Evolutionary conservation across 2,329 filamentous ascomycete species (phyloP), one percentile per base, ranked within the genome.

Genomic region (Verticillium albo-atrum): DNA sequence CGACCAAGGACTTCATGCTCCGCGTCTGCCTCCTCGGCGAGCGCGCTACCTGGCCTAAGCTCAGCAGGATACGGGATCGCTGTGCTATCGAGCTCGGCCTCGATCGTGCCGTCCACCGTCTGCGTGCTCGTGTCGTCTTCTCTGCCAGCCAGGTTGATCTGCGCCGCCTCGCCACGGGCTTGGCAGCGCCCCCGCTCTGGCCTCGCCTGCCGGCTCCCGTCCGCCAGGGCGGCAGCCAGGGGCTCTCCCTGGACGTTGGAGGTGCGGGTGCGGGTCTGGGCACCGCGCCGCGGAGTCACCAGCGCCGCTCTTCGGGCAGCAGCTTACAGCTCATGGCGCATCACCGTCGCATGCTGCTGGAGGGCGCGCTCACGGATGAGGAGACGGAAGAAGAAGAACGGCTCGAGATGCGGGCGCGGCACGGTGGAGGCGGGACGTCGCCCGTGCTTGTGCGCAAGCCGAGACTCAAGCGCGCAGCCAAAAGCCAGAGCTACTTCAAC

Each of bases 21-120:
- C 83, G 89, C 54, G 89, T 90, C 9, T 90, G 90, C 67, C 77
- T 91, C 6, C 82, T 85, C 27, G 94, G 94, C 6, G 91, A 97
- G 72, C 83, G 88, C 60, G 93, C 94, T 3, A 96, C 93, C 0
- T 98, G 93, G 94, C 92, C 93, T 0, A 93, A 93, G 70, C 77
- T 98, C 10, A 89, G 89, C 63, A 86, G 92, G 14, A 90, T 98
- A 67, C 83, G 90, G 42, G 95, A 97, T 68, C 89, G 92, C 58
- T 92, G 92, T 66, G 91, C 92, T 3, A 91, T 97, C 58, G 94
- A 98, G 71, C 77, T 97, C 54, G 91, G 92, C 4, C 77, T 98
- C 1, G 90, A 95, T 69, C 81, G 84, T 23, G 89, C 90, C 2
- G 89, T 94, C 1, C 87, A 90, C 62, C 79, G 81, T 12, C 76